Conservation (phyloP, 495 filamentous ascomycete genomes). For the Clavariopsis aquatica region DNA sequence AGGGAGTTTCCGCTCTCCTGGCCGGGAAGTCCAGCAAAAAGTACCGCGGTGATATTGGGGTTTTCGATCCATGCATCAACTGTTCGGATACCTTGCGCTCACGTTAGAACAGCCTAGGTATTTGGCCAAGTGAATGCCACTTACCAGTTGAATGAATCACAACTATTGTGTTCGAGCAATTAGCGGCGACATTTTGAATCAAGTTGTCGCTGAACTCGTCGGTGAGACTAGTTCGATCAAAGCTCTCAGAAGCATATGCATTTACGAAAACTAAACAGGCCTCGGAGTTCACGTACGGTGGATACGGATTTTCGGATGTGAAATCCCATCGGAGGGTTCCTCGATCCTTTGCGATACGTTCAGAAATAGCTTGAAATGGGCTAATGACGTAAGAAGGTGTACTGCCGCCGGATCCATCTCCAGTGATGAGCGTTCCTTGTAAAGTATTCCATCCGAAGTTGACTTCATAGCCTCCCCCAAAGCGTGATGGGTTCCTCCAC, state of each 20-base stretch:
- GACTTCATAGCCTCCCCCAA: conserved; percentile 38
- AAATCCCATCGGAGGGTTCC: conserved; percentile 47
- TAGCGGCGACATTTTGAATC: conserved; percentile 34
- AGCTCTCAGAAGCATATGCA: conserved; percentile 55
- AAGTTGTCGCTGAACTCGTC: conserved; percentile 46
- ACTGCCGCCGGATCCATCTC: conserved; percentile 32
- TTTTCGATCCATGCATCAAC: conserved; percentile 36
- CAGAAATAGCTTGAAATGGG: neutral
- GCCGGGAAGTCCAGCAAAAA: conserved; percentile 41
- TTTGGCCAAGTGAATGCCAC: no score
- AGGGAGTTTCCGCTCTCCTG: conserved; percentile 35
- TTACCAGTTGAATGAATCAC: conserved; percentile 36
- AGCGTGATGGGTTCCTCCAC: conserved; percentile 50
- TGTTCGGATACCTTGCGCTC: no score
- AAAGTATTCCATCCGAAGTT: conserved; percentile 3
- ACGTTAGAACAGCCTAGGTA: no score
- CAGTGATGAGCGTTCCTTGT: conserved; percentile 34
- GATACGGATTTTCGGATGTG: no score
- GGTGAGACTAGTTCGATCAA: conserved; percentile 48
- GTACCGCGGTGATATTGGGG: conserved; percentile 43
- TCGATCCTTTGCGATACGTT: conserved; percentile 28
- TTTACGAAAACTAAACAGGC: conserved; percentile 61
- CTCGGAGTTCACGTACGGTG: conserved; percentile 29
- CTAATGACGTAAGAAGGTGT: conserved; percentile 22
- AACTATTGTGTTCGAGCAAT: conserved; percentile 42